Conservation (phyloP, 1,139 yeast genomes). For the Kodamaea sp. region DNA sequence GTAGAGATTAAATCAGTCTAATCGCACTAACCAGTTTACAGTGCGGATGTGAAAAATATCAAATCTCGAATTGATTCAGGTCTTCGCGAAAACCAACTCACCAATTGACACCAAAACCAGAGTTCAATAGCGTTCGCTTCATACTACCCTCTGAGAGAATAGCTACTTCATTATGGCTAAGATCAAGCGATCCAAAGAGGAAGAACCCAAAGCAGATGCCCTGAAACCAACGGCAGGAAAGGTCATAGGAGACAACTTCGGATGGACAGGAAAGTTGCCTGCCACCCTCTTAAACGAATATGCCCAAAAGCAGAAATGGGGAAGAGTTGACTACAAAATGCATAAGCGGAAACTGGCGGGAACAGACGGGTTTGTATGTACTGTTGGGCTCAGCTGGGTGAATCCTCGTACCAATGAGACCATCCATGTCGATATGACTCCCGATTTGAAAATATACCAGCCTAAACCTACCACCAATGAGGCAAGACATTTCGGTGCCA, state of each 20-base stretch:
- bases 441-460: conserved; percentile 53
- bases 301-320: conserved; percentile 90
- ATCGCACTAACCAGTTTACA: too few species aligned
- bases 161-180: too few species aligned
- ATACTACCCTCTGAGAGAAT: too few species aligned
- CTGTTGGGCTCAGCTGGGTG: conserved; percentile 64
- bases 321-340: conserved; percentile 78
- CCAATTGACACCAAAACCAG: too few species aligned
- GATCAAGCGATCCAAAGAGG: background rate
- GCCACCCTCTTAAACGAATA: conserved; percentile 83
- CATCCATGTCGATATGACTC: conserved; percentile 59
- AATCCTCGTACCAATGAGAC: conserved; percentile 80
- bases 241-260: conserved; percentile 50
- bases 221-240: conserved; percentile 45
- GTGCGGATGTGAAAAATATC: too few species aligned
- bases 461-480: conserved; percentile 82
- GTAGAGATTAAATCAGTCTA: too few species aligned
- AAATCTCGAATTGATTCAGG: too few species aligned
- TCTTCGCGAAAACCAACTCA: too few species aligned
- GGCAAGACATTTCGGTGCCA: conserved; percentile 89
- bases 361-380: conserved; percentile 58
- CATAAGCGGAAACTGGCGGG: conserved; percentile 26
- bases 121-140: too few species aligned
- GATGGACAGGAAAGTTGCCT: conserved; percentile 95
- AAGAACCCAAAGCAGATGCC: conserved; percentile 14